Evolutionary conservation across 768 basidiomycete species (phyloP).

Genomic region (Lepiota brunneoincarnata): DNA sequence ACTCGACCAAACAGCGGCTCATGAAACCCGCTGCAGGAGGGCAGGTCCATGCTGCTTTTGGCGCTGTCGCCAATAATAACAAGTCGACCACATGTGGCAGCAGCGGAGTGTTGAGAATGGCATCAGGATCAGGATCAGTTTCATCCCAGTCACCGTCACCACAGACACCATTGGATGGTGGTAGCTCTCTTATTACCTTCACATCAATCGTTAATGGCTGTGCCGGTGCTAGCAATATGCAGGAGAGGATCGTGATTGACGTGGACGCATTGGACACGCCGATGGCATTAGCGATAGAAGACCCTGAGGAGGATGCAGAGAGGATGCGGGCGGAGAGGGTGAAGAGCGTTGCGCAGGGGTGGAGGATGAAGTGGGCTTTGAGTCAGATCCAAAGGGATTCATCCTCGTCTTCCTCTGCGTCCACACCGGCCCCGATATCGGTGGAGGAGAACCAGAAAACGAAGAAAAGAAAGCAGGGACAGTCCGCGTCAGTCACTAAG

Average conservation of each 20-base stretch:
- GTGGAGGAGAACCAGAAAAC: slow-evolving; percentile 21
- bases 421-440: not conserved
- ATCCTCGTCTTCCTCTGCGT: slow-evolving; percentile 8
- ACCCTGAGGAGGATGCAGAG: slow-evolving; percentile 23
- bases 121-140: not conserved
- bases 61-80: no score
- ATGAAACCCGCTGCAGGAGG: no score
- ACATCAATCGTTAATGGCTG: not conserved
- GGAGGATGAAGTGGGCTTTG: slow-evolving; percentile 29
- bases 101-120: not conserved
- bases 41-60: no score
- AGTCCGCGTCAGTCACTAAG: slow-evolving; percentile 23
- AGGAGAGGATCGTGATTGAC: slow-evolving; percentile 20
- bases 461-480: slow-evolving; percentile 24
- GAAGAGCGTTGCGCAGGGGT: slow-evolving; percentile 26
- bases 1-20: no score
- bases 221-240: not conserved
- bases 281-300: slow-evolving; percentile 20
- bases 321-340: slow-evolving; percentile 4
- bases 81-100: no score
- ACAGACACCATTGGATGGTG: not conserved
- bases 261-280: slow-evolving; percentile 23
- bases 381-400: slow-evolving; percentile 12
- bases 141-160: slow-evolving; percentile 1
- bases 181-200: not conserved